Conservation (phyloP, 1,284 basidiomycete species). For the Kwoniella shivajii region DNA sequence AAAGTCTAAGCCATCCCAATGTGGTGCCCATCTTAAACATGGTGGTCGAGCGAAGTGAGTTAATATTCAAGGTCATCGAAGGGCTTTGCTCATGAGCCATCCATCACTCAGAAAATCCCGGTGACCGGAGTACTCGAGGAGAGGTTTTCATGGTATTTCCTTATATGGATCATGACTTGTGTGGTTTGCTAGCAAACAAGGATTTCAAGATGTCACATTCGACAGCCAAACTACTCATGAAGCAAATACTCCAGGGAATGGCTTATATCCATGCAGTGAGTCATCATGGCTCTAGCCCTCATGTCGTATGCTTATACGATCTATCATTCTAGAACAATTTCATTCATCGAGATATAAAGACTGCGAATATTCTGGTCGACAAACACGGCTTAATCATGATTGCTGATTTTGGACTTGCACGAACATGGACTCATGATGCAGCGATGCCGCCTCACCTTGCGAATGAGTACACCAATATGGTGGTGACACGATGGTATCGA, state of each 20-base stretch:
- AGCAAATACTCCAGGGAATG: conserved; percentile 90
- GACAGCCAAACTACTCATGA: conserved; percentile 94
- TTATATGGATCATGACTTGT: conserved; percentile 99
- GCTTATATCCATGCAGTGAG: conserved; percentile 89
- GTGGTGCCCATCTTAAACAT: conserved; percentile 90
- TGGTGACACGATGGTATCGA: conserved; percentile 98
- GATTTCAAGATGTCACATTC: conserved; percentile 76
- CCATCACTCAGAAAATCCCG: conserved; percentile 26
- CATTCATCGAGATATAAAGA: conserved; percentile 97
- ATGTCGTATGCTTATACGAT: neutral
- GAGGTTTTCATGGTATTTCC: conserved; percentile 94
- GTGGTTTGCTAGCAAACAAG: conserved; percentile 88
- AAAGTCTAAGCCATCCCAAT: conserved; percentile 80
- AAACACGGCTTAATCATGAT: conserved; percentile 82
- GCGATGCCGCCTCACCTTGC: conserved; percentile 53
- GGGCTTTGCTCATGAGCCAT: neutral
- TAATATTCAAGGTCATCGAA: neutral
- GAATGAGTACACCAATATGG: conserved; percentile 89
- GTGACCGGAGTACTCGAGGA: conserved; percentile 54
- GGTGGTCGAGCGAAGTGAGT: conserved; percentile 62
- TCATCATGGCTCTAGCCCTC: conserved; percentile 1
- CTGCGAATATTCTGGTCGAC: conserved; percentile 92
- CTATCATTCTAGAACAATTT: conserved; percentile 73
- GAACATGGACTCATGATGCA: conserved; percentile 60
- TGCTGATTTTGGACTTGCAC: conserved; percentile 95